Evolutionary conservation across 1,139 yeast genomes (phyloP).

Genomic region (Pneumocystis carinii): DNA sequence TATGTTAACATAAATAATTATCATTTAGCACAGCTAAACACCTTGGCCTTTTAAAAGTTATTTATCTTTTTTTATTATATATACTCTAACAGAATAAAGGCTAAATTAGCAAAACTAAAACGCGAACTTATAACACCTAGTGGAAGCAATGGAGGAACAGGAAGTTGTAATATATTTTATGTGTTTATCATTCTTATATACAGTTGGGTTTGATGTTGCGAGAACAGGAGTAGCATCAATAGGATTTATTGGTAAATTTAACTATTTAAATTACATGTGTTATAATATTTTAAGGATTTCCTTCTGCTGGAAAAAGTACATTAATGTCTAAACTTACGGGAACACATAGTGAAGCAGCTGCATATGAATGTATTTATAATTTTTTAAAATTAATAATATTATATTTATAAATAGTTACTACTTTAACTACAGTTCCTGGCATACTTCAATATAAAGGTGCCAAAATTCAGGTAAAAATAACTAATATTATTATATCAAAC

Average conservation of each 20-base stretch:
- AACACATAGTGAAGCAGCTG: conserved; percentile 93
- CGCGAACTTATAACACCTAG: conserved; percentile 78
- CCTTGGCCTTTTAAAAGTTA: conserved; percentile 3
- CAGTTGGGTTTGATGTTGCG: conserved; percentile 86
- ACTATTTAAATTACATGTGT: conserved; percentile 31
- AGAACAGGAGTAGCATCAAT: conserved; percentile 95
- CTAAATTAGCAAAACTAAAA: conserved; percentile 85
- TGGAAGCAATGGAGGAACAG: conserved; percentile 72
- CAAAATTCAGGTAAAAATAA: conserved; percentile 45
- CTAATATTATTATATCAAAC: too few species aligned
- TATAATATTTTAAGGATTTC: not conserved
- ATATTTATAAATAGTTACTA: conserved; percentile 66
- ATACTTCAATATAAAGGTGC: conserved; percentile 93
- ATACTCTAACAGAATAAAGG: conserved; percentile 92
- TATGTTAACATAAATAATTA: not conserved
- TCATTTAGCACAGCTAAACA: conserved; percentile 8
- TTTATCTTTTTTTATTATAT: conserved; percentile 25
- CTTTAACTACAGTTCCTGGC: conserved; percentile 95
- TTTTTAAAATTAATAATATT: not conserved
- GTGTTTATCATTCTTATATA: not conserved
- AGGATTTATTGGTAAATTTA: conserved; percentile 92
- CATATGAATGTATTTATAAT: conserved; percentile 21
- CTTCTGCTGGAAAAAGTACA: conserved; percentile 28
- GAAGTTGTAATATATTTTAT: conserved; percentile 33
- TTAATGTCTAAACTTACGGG: conserved; percentile 78